Conservation (phyloP, 2,329 filamentous ascomycete genomes). For the Monilinia laxa region DNA sequence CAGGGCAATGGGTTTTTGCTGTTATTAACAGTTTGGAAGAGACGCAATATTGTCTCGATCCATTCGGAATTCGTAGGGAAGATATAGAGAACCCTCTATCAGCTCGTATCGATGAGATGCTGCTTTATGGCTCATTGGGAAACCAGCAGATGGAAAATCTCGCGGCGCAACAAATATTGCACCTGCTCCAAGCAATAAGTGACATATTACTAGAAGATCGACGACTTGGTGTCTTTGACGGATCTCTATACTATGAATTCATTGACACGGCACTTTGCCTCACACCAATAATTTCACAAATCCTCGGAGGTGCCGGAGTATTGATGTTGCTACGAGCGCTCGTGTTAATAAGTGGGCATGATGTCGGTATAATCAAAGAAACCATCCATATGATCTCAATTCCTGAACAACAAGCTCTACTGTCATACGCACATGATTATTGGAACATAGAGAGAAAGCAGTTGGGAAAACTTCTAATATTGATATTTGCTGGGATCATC, state of each 20-base stretch:
- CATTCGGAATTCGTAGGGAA: not conserved
- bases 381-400: not conserved
- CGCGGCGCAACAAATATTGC: slow-evolving; percentile 14
- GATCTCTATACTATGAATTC: slow-evolving; percentile 13
- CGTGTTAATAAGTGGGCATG: slow-evolving; percentile 18
- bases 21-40: slow-evolving; percentile 8
- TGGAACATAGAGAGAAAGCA: slow-evolving; percentile 9
- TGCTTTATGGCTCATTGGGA: not conserved
- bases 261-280: slow-evolving; percentile 10
- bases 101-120: slow-evolving; percentile 1
- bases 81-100: slow-evolving; percentile 5
- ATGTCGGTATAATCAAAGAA: slow-evolving; percentile 8
- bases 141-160: slow-evolving; percentile 1
- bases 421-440: not conserved
- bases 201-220: slow-evolving; percentile 19
- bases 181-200: slow-evolving; percentile 18
- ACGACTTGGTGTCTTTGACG: not conserved
- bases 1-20: slow-evolving; percentile 15
- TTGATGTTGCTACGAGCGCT: slow-evolving; percentile 19
- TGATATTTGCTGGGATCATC: slow-evolving; percentile 11
- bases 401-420: not conserved
- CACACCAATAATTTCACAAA: slow-evolving; percentile 8
- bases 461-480: slow-evolving; percentile 6
- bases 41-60: not conserved
- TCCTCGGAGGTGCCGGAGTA: slow-evolving; percentile 16